Evolutionary conservation across 495 filamentous ascomycete species (phyloP).

Genomic region (Tetracladium setigerum): DNA sequence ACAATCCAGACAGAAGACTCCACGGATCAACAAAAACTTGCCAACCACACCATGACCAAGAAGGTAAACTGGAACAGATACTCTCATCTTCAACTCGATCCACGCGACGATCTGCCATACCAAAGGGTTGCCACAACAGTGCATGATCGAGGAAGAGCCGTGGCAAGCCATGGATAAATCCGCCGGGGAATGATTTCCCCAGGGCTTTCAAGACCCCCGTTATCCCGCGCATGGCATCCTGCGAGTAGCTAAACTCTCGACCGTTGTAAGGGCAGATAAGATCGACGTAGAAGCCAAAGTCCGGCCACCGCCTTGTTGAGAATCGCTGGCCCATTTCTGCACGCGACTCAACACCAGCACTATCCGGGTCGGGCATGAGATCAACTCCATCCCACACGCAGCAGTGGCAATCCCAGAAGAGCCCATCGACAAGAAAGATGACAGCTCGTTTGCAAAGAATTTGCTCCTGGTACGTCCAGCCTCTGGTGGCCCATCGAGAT

Average conservation of each 20-base stretch:
- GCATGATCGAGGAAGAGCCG: slow-evolving; percentile 11
- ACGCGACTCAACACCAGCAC: too few species aligned
- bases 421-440: slow-evolving; percentile 19
- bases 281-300: background rate
- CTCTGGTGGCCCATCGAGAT: slow-evolving; percentile 26
- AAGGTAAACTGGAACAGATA: background rate
- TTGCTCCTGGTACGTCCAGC: slow-evolving; percentile 32
- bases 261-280: background rate
- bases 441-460: slow-evolving; percentile 25
- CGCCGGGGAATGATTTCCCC: slow-evolving; percentile 4
- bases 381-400: too few species aligned
- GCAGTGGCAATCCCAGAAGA: slow-evolving; percentile 26
- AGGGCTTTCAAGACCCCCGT: background rate
- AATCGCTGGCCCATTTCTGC: too few species aligned
- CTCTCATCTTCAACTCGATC: background rate
- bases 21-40: too few species aligned
- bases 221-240: slow-evolving; percentile 1
- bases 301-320: too few species aligned
- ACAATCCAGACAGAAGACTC: too few species aligned
- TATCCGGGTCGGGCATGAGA: too few species aligned
- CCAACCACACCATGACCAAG: slow-evolving; percentile 12
- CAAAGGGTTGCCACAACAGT: slow-evolving; percentile 7
- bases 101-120: background rate
- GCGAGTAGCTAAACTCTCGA: slow-evolving; percentile 3
- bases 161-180: slow-evolving; percentile 10